Percentiles rank a stretch among this genome's conserved stretches.
These are phyloP conservation scores for Apophysomyces elegans DNA, from an alignment of 371 early-diverging fungal species.

Conservation along the genomic window DNA sequence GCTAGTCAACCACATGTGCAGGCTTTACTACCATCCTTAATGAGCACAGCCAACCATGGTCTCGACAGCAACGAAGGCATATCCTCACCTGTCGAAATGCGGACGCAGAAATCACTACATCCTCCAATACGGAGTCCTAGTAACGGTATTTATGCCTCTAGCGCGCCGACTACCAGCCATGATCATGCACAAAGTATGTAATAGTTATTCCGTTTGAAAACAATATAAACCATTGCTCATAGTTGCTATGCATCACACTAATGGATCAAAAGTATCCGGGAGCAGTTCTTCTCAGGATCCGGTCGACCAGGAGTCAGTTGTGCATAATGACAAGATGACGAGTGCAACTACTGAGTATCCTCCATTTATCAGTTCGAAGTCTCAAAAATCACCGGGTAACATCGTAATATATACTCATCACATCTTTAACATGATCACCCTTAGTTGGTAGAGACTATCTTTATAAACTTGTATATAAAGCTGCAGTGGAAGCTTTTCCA, in stretches of 20 bases:
- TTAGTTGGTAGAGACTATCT: constrained; percentile 49
- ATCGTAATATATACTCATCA: background rate
- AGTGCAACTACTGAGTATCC: background rate
- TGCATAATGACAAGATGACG: background rate
- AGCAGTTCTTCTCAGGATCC: background rate
- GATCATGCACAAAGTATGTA: constrained; percentile 2
- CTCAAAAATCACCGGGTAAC: constrained; percentile 19
- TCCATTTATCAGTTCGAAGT: background rate
- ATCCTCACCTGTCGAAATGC: background rate
- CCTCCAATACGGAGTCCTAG: constrained; percentile 37
- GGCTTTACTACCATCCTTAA: constrained; percentile 27
- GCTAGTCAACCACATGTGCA: constrained; percentile 49
- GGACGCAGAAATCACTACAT: background rate
- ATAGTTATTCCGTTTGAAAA: too few relatives aligned
- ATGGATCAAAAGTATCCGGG: constrained; percentile 20
- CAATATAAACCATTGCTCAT: background rate
- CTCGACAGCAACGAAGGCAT: constrained; percentile 72
- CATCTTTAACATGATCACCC: background rate
- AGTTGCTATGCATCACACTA: constrained; percentile 18
- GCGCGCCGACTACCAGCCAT: background rate
- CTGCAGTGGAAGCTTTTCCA: constrained; percentile 53
- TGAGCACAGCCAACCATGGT: background rate
- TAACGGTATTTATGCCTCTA: constrained; percentile 30
- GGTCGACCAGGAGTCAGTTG: background rate
- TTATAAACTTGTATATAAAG: constrained; percentile 47